These are phyloP conservation scores for Geotrichum histeridarum DNA, from an alignment of 1,139 yeast genomes.

Conservation along the genomic window DNA sequence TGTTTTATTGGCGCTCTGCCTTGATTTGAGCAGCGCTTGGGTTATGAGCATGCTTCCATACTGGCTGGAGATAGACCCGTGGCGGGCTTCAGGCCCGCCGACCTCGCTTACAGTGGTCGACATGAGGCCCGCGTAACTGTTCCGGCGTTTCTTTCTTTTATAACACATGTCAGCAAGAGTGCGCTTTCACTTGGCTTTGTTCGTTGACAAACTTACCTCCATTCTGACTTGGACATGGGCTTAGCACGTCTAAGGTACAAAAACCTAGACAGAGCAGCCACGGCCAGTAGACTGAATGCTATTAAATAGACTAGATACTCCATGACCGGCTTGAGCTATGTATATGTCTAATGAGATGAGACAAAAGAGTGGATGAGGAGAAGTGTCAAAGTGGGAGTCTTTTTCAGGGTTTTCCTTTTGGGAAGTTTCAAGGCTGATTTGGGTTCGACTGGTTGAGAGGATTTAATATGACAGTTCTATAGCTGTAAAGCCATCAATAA, in stretches of 20 bases:
- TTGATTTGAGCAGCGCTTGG: slow-evolving; percentile 5
- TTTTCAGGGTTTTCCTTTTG: too few relatives aligned
- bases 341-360: too few relatives aligned
- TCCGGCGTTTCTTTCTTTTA: not conserved
- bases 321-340: too few relatives aligned
- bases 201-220: not conserved
- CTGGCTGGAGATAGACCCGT: slow-evolving; percentile 4
- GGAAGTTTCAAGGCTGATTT: too few relatives aligned
- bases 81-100: not conserved
- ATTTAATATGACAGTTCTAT: too few relatives aligned
- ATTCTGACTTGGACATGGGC: not conserved
- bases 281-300: not conserved
- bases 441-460: too few relatives aligned
- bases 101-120: not conserved
- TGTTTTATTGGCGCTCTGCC: not conserved
- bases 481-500: too few relatives aligned
- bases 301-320: not conserved
- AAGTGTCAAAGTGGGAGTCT: too few relatives aligned
- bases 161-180: not conserved
- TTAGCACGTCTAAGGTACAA: not conserved
- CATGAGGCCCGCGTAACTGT: not conserved
- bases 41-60: slow-evolving; percentile 10
- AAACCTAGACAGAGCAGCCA: not conserved
- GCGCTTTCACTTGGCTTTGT: not conserved
- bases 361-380: too few relatives aligned